These are phyloP conservation scores for Salix purpurea DNA, from an alignment of 345 rosid genomes.

Conservation along the genomic window DNA sequence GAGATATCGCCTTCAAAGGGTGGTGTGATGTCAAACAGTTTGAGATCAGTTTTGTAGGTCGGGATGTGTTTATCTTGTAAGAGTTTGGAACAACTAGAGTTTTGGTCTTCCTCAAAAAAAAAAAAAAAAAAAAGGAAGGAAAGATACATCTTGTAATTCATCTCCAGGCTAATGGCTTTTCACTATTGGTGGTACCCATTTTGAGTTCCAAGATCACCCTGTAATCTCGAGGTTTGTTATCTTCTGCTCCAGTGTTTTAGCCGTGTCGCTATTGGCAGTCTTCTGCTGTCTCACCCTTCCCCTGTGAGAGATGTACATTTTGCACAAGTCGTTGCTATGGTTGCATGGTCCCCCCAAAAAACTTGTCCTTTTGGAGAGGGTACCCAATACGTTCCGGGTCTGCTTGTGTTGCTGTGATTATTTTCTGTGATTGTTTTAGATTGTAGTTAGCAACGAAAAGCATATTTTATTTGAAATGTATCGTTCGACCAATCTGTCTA, in stretches of 20 bases:
- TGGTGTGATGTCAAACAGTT: no score
- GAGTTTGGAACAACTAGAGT: fast-evolving
- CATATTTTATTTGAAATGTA: background rate
- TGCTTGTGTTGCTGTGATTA: background rate
- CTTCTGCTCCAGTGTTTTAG: background rate
- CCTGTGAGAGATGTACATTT: background rate
- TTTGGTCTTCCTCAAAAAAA: no score
- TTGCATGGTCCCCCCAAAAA: constrained; percentile 23
- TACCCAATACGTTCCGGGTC: background rate
- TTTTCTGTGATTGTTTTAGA: background rate
- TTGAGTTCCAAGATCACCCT: background rate
- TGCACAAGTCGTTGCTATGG: background rate
- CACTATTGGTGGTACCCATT: background rate
- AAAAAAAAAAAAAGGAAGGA: no score
- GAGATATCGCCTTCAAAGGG: background rate
- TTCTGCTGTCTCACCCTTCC: background rate
- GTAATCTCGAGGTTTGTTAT: background rate
- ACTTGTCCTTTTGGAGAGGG: constrained; percentile 9
- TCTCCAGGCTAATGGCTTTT: constrained; percentile 1
- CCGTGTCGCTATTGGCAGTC: background rate
- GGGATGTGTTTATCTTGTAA: no score
- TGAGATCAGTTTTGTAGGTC: no score
- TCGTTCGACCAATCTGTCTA: background rate
- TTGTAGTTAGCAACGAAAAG: background rate
- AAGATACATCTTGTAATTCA: background rate